A percentile compares a stretch with the other conserved stretches of the same genome.
Conservation (phyloP, 202 grass and related monocot species). For the Setaria viridis region DNA sequence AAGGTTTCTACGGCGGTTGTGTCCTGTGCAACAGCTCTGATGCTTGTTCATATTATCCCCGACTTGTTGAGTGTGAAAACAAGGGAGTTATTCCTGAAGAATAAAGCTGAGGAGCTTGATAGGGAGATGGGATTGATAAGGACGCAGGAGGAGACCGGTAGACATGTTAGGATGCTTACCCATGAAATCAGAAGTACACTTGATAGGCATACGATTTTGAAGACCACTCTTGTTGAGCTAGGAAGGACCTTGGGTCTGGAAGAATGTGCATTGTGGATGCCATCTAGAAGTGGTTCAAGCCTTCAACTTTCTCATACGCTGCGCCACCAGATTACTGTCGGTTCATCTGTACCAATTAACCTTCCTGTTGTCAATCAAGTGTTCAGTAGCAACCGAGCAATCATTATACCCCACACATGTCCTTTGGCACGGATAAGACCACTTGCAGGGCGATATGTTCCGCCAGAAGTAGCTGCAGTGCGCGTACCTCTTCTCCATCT, state of each 20-base stretch:
- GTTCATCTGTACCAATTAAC: conserved; percentile 74
- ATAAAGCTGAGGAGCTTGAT: conserved; percentile 84
- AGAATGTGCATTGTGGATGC: conserved; percentile 98
- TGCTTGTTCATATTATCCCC: conserved; percentile 88
- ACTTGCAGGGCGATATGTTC: conserved; percentile 74
- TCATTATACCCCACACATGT: conserved; percentile 89
- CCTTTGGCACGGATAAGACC: conserved; percentile 84
- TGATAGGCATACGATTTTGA: conserved; percentile 90
- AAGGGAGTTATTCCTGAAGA: conserved; percentile 80
- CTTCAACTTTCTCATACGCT: conserved; percentile 95
- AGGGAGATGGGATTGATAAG: conserved; percentile 85
- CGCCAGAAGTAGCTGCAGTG: conserved; percentile 92
- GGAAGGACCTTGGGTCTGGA: conserved; percentile 80
- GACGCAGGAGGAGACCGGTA: conserved; percentile 78
- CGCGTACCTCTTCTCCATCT: conserved; percentile 90
- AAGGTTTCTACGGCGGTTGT: conserved; percentile 81
- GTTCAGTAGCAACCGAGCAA: conserved; percentile 85
- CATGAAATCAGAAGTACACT: conserved; percentile 98
- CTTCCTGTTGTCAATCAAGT: conserved; percentile 93
- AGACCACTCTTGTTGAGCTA: conserved; percentile 94
- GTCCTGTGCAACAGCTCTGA: conserved; percentile 87
- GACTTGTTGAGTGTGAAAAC: conserved; percentile 79
- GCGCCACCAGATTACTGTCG: conserved; percentile 71
- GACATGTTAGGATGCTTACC: conserved; percentile 98
- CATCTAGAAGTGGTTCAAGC: conserved; percentile 75